Base-by-base conservation (phyloP, 2,329 filamentous ascomycete species). In the Capronia coronata region DNA sequence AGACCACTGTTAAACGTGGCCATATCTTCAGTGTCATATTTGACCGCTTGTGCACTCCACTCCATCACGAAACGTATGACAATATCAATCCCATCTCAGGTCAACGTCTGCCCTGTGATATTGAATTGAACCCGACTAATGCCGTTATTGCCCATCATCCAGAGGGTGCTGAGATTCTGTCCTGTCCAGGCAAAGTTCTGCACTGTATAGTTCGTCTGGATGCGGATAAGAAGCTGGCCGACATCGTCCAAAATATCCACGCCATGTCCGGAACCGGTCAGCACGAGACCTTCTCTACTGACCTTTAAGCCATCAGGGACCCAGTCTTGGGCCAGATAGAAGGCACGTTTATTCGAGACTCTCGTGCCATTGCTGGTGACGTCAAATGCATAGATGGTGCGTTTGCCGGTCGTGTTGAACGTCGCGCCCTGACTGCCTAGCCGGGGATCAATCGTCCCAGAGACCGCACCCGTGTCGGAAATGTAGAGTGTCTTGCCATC, bases 181-280 rank as follows among this genome's bases (percentile, higher is more conserved):
- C 69, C 69, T 2, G 64, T 66, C 68, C 68, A 73, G 29, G 65
- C 68, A 51, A 73, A 68, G 53, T 73, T 73, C 60, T 71, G 65
- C 34, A 71, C 70, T 2, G 67, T 65, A 50, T 67, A 71, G 47
- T 68, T 69, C n/a, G 69, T 71, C 60, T 71, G 67, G 9, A 71
- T 64, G 11, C 63, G 63, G 39, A 68, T 55, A 19, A 72, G 58
- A 52, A 70, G 58, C 34, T 64, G 62, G 0, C 70, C 70, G 29
- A 59, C 54, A 23, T 59, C 56, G 53, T 71, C 68, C 19, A 71
- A 43, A 13, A 74, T 60, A 59, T 72, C 68, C 4, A 72, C 65
- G 2, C 70, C 68, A 10, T 56, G 59, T 1, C 68, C 69, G 5
- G 67, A 58, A n/a, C 59, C 70, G 7, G 68, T 65, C 21, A 72